Base-by-base conservation (phyloP, 345 rosid genomes). In the Ceriops decandra region DNA sequence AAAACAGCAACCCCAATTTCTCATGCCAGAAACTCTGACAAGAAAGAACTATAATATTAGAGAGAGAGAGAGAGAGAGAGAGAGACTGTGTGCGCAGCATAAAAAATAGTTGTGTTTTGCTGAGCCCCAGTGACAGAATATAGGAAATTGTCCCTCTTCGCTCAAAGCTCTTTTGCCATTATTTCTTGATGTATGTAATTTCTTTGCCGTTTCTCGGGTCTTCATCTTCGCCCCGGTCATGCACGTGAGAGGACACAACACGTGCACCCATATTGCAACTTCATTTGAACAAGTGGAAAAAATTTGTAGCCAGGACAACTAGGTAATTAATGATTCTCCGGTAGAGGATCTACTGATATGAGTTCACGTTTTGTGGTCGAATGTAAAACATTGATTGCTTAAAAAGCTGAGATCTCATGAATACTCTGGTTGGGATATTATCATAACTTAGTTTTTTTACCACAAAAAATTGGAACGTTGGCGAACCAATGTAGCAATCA, bases 61-160 rank as follows among this genome's bases (percentile, higher is more conserved):
- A 4, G 10, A 22, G 11, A 54, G 16, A 54, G 59, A 22, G 59
- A 54, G 1, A 4, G 10, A 22, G 11, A 54, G 15, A 54, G 58
- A n/a, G n/a, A n/a, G n/a, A n/a, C n/a, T 9, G 59, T 1, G 58
- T 22, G 28, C 16, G 28, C 16, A 13, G 49, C 49, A 11, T 42
- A 17, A 13, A 42, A 22, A 54, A 8, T 20, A 30, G 28, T 9
- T 22, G 26, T 11, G 49, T 42, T 42, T 54, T 54, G 59, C 59
- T 3, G 59, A 7, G 59, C 22, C 59, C 59, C 59, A 26, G 22
- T 73, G 81, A 78, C 79, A 80, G 74, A 82, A 80, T 77, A 81
- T 73, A 52, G 80, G 81, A 74, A 77, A 83, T 67, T 75, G 77
- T 28, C 73, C 66, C 78, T 62, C 24, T 16, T 65, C 67, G 10